Evolutionary conservation across 169 alveolate genomes (phyloP), one percentile per base, ranked within the genome.

Genomic region (Perkinsus marinus): DNA sequence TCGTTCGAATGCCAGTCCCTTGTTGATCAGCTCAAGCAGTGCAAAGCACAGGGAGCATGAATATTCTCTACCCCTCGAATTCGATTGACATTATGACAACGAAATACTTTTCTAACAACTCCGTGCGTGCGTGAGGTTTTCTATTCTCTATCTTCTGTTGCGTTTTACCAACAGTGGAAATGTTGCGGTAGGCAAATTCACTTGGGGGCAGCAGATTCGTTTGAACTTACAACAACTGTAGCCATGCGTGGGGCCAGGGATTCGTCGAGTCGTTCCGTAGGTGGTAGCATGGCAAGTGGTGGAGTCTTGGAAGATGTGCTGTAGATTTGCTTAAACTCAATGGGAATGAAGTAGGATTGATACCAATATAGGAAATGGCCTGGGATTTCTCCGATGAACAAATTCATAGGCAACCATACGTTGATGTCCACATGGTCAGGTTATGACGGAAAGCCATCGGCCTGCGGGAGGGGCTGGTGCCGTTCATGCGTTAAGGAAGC

Each of bases 351-450:
- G 95, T 94, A 22, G 69, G 92, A 37, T 79, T 92, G 57, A 90
- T 93, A 3, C 79, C 57, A 41, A 92, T 90, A 30, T 39, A 93
- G 91, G 95, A 68, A 89, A 90, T 90, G 39, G 92, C 93, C 16
- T 92, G 93, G 92, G 92, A 92, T n/a, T 93, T 93, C 90, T 92
- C 92, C 89, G 95, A 93, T 90, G n/a, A 2, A n/a, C 39, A 37
- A 26, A 57, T 13, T 57, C 3, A 26, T 30, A 26, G 79, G 36
- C 34, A 26, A 57, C 79, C 22, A n/a, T n/a, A n/a, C n/a, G n/a
- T n/a, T n/a, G n/a, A n/a, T n/a, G n/a, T 41, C 46, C 46, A 57
- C 34, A 5, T 26, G 79, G 9, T 19, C 34, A 91, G 69, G 91
- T 89, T 0, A 36, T 41, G 39, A 94, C 94, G 37, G 89, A 90